phyloP scores from a whole-genome alignment of 805 yeast genomes.

The Dipodascus geniculatus region DNA sequence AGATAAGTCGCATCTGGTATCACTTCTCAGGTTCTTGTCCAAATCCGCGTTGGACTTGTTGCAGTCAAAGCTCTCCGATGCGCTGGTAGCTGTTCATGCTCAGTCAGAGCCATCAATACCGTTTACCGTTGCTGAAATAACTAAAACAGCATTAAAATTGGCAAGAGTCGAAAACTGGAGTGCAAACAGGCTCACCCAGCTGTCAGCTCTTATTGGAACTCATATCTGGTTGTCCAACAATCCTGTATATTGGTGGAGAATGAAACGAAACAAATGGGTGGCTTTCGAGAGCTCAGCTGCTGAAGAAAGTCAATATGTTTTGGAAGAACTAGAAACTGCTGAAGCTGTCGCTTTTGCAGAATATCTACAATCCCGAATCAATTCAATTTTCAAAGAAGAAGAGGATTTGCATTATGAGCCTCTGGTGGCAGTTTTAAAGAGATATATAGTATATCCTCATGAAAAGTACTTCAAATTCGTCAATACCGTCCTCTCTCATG shows the following conservation, averaged over 20 bases:
- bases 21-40: conserved; percentile 3
- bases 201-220: neutral
- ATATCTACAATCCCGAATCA: neutral
- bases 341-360: neutral
- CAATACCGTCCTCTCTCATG: neutral
- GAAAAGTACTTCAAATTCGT: neutral
- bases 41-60: conserved; percentile 2
- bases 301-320: neutral
- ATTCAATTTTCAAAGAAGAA: neutral
- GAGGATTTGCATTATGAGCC: neutral
- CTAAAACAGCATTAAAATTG: neutral
- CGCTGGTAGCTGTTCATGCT: neutral
- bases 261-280: neutral
- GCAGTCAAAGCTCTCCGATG: neutral
- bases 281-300: neutral
- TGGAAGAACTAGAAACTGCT: neutral
- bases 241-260: neutral
- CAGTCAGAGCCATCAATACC: neutral
- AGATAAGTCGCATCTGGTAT: neutral
- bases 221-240: neutral
- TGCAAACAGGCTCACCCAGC: neutral
- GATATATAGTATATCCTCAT: neutral
- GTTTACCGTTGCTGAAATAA: neutral
- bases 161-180: neutral
- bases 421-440: neutral